Evolutionary conservation across 2,329 filamentous ascomycete species (phyloP), one percentile per base, ranked within the genome.

Genomic region (Trichoderma koningiopsis): DNA sequence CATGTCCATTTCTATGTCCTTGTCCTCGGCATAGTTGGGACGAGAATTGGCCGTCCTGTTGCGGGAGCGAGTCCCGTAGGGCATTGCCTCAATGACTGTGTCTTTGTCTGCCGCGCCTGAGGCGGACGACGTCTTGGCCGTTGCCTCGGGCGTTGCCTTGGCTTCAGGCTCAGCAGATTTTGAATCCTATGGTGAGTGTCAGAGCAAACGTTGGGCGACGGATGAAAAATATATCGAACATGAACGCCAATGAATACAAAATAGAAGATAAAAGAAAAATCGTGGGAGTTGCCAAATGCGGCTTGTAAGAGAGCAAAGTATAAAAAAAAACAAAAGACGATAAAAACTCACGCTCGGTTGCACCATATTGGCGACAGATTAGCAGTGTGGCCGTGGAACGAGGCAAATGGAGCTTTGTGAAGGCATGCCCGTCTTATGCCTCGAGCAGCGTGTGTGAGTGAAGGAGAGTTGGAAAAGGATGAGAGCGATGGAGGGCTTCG

Each of bases 1-100:
- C 78, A 86, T 81, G 70, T 98, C 96, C 80, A 92, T 89, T 76
- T 98, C 95, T 74, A 94, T 85, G 80, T 97, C 95, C 81, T 88
- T 92, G 81, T 95, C 92, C 82, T 99, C 96, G 62, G 96, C 95
- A 81, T 99, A 99, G 81, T 99, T 99, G 73, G 91, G 90, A 74
- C 96, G 92, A 74, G 91, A 87, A 73, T 87, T 89, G 76, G 92
- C 91, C 69, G 88, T 90, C 76, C 94, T 91, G 81, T 97, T 97
- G 79, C 96, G 92, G 75, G 94, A 97, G 76, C 94, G 91, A 78
- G 96, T 99, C 76, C 95, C 95, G 81, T 99, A 97, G 59, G 89
- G 90, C 74, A 89, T 89, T 62, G 91, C 83, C 69, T 86, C 85
- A 74, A 82, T 77, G 72, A 81, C 81, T 72, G 77, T 79, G 70